A percentile compares a stretch with the other conserved stretches of the same genome.
phyloP scores from a whole-genome alignment of 495 filamentous ascomycete species.

The Aspergillus biplanus region DNA sequence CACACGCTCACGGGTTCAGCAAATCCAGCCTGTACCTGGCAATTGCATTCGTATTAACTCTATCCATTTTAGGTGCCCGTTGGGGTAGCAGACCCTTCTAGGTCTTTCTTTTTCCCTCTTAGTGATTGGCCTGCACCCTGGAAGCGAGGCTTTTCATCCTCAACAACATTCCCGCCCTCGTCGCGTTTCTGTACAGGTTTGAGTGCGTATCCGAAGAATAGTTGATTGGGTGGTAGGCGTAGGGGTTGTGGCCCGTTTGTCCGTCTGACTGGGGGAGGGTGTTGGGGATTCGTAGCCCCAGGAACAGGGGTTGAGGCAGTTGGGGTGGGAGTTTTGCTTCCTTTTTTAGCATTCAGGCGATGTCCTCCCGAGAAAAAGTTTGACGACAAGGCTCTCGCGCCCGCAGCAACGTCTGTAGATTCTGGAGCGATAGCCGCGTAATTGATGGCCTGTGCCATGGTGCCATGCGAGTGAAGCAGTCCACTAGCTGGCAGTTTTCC shows the following conservation, averaged over 20 bases:
- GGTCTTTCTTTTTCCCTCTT: conserved; percentile 62
- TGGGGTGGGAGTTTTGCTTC: conserved; percentile 74
- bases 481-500: conserved; percentile 69
- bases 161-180: conserved; percentile 62
- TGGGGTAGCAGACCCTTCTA: conserved; percentile 40
- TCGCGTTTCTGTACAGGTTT: conserved; percentile 82
- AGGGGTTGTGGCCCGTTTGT: conserved; percentile 86
- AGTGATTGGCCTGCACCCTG: conserved; percentile 89
- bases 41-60: conserved; percentile 11
- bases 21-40: neutral
- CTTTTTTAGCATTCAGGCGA: conserved; percentile 77
- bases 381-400: conserved; percentile 68
- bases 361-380: conserved; percentile 80
- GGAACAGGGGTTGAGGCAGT: conserved; percentile 81
- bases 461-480: conserved; percentile 77
- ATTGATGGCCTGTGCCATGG: conserved; percentile 96
- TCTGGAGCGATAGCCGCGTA: conserved; percentile 91
- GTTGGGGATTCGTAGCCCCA: conserved; percentile 61
- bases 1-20: too few species aligned
- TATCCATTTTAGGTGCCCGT: conserved; percentile 26
- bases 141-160: conserved; percentile 75
- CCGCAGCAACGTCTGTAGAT: conserved; percentile 61
- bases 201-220: conserved; percentile 95
- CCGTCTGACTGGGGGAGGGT: conserved; percentile 48
- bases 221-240: conserved; percentile 80